phyloP scores from a whole-genome alignment of 495 filamentous ascomycete species.

The Aspergillus biplanus region DNA sequence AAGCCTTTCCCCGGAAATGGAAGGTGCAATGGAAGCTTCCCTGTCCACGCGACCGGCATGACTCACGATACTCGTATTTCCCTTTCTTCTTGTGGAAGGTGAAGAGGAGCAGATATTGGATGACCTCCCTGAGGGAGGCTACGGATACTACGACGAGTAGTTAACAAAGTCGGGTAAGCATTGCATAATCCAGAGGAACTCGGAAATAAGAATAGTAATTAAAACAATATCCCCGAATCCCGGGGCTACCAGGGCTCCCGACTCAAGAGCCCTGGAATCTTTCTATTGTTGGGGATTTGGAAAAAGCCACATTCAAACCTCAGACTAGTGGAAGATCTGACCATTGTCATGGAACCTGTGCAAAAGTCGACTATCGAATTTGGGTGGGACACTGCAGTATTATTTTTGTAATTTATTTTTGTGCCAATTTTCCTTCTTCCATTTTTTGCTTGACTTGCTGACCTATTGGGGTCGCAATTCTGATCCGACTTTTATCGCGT shows the following conservation, averaged over 20 bases:
- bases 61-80: background rate
- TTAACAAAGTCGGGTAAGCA: too few relatives aligned
- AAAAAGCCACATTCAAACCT: background rate
- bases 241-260: background rate
- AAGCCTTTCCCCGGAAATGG: background rate
- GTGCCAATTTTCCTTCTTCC: conserved; percentile 1
- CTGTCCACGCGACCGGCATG: conserved; percentile 1
- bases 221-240: background rate
- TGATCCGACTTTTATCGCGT: too few relatives aligned
- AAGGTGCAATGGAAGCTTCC: background rate
- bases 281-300: background rate
- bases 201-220: too few relatives aligned
- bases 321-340: conserved; percentile 18
- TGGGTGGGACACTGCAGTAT: background rate
- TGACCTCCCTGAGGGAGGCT: too few relatives aligned
- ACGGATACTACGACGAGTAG: too few relatives aligned
- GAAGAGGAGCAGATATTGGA: background rate
- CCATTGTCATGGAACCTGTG: conserved; percentile 12
- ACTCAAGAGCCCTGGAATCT: background rate
- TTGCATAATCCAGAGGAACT: too few relatives aligned
- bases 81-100: background rate
- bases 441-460: too few relatives aligned
- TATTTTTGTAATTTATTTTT: conserved; percentile 6
- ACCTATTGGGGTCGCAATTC: too few relatives aligned
- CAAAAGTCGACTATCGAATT: conserved; percentile 20